phyloP scores from a whole-genome alignment of 108 stramenopile species.

The Skeletonema marinoi region DNA sequence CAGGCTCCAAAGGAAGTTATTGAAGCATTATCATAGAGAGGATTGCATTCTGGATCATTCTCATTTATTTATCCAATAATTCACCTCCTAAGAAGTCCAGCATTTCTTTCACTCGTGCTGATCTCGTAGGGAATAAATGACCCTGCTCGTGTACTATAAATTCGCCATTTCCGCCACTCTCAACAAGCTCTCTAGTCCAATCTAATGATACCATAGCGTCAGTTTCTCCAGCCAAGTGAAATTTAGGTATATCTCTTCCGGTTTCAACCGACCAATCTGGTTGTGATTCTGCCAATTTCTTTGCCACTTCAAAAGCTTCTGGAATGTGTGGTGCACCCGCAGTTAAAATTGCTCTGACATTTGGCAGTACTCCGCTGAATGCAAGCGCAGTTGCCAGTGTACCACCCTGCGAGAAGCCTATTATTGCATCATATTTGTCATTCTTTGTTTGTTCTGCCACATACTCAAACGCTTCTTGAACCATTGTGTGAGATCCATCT shows the following conservation, averaged over 20 bases:
- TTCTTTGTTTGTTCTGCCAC: conserved; percentile 41
- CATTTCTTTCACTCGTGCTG: conserved; percentile 55
- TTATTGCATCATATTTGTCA: conserved; percentile 55
- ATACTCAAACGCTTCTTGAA: conserved; percentile 63
- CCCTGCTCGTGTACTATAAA: conserved; percentile 71
- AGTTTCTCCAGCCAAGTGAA: conserved; percentile 74
- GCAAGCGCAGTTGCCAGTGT: conserved; percentile 66
- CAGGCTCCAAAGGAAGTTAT: conserved; percentile 82
- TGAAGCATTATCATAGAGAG: no score
- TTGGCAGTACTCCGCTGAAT: conserved; percentile 54
- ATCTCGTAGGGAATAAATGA: conserved; percentile 75
- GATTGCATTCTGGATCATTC: no score
- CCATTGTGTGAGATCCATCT: conserved; percentile 40
- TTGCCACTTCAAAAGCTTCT: conserved; percentile 56
- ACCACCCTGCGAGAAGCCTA: conserved; percentile 81
- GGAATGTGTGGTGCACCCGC: conserved; percentile 67
- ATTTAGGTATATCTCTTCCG: conserved; percentile 61
- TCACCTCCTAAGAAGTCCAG: conserved; percentile 55
- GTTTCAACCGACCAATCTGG: conserved; percentile 5
- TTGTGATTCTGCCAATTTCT: neutral
- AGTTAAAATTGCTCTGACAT: conserved; percentile 60
- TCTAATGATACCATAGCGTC: conserved; percentile 67
- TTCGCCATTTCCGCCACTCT: conserved; percentile 63
- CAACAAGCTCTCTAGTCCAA: conserved; percentile 47
- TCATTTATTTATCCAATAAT: no score